Evolutionary conservation across 2,329 filamentous ascomycete species (phyloP), one percentile per base, ranked within the genome.

Genomic region (Aspergillus neotritici): DNA sequence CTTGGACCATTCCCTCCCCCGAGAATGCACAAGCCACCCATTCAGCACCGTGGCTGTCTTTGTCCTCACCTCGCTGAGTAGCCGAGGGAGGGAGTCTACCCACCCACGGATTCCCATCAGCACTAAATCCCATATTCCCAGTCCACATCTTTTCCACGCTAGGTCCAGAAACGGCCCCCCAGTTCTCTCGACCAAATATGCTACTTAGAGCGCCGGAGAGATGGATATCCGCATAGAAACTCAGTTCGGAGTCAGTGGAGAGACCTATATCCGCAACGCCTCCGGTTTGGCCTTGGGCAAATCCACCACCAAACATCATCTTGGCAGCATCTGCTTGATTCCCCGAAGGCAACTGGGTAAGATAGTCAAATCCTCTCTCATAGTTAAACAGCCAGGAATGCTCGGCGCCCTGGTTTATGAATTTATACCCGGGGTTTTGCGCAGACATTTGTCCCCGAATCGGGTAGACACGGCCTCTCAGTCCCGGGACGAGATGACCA

Each of bases 291-390:
- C 70, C 68, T 15, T 70, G 66, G 4, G 66, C 63, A 42, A 78
- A 72, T 0, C 74, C 78, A 0, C 78, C 78, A 2, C 78, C 77
- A 2, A 77, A 56, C 71, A 81, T 75, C 46, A 81, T 58, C 43
- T 78, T 72, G 5, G 1, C 37, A 2, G 43, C 25, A 4, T 41
- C 34, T 3, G 43, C 32, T 14, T 21, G 36, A 6, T 17, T 30
- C 5, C 29, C 46, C 21, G 21, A 56, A 56, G 1, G 74, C 63
- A 39, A 61, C 50, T 79, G 74, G 0, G 74, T 76, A 8, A 76
- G 61, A 49, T 79, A 78, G 51, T 80, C 77, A 36, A 73, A 76
- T 0, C 72, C 71, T 0, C 61, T 51, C 3, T 56, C 61, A 44
- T 75, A 75, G 1, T 74, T 61, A 7, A 79, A 60, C 1, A 71